These are phyloP conservation scores for Fonsecaea monophora DNA, from an alignment of 2,329 filamentous ascomycete genomes.

Conservation along the genomic window DNA sequence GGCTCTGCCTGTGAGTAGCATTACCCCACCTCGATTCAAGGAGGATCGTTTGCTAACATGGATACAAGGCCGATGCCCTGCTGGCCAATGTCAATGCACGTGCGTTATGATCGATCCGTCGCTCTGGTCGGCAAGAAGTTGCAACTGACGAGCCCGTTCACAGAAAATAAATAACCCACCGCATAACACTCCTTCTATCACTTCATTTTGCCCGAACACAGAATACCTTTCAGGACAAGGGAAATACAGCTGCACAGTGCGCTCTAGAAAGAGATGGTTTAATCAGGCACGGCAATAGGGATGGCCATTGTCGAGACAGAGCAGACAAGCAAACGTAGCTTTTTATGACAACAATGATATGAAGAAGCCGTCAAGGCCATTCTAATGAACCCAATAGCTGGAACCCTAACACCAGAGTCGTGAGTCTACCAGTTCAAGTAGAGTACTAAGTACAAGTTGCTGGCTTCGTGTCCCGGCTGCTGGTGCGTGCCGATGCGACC, in stretches of 20 bases:
- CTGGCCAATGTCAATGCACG: conserved; percentile 35
- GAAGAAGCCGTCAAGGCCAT: not conserved
- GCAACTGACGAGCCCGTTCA: not conserved
- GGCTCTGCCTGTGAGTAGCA: conserved; percentile 46
- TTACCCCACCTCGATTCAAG: conserved; percentile 51
- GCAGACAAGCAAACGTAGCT: conserved; percentile 1
- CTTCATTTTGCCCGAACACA: conserved; percentile 13
- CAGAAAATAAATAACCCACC: conserved; percentile 30
- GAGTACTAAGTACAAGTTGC: not conserved
- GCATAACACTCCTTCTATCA: not conserved
- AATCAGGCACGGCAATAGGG: conserved; percentile 7
- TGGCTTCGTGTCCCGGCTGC: not conserved
- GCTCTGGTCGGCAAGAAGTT: not conserved
- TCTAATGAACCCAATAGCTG: not conserved
- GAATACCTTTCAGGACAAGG: not conserved
- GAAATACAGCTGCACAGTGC: not conserved
- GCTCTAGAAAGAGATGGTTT: conserved; percentile 12
- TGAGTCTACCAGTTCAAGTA: no score
- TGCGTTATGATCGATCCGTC: conserved; percentile 31
- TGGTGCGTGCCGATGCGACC: no score
- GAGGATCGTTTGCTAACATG: conserved; percentile 47
- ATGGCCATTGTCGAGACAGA: not conserved
- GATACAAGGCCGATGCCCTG: conserved; percentile 31
- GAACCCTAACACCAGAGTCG: not conserved
- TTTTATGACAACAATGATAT: not conserved